A percentile compares a stretch with the other conserved stretches of the same genome.
phyloP scores from a whole-genome alignment of 1,284 basidiomycete genomes.

The Microbotryum saponariae region DNA sequence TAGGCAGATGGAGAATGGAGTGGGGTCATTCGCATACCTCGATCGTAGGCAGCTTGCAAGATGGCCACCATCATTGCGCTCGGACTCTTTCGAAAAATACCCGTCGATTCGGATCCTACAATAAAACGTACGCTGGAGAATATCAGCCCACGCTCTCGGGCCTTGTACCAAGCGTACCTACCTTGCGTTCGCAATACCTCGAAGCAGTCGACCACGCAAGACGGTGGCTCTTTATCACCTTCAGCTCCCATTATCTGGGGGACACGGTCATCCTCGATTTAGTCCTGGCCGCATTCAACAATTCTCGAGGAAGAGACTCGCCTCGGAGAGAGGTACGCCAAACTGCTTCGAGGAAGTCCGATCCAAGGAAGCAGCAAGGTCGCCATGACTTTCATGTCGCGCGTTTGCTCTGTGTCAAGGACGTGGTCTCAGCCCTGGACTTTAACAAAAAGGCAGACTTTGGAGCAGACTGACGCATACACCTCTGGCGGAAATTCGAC shows the following conservation, averaged over 20 bases:
- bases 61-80: conserved; percentile 19
- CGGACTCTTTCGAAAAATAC: conserved; percentile 33
- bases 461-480: conserved; percentile 5
- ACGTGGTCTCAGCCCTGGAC: not conserved
- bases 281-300: not conserved
- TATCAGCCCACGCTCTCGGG: not conserved
- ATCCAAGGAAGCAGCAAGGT: not conserved
- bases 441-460: not conserved
- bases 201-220: conserved; percentile 22
- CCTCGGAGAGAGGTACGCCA: conserved; percentile 10
- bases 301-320: not conserved
- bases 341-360: not conserved
- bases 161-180: not conserved
- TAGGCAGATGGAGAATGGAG: not conserved
- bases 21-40: conserved; percentile 3
- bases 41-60: conserved; percentile 25
- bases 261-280: not conserved
- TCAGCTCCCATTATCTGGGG: conserved; percentile 6
- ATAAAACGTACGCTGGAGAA: not conserved
- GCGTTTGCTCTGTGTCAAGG: conserved; percentile 13
- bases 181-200: conserved; percentile 10
- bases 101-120: conserved; percentile 19
- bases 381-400: conserved; percentile 1
- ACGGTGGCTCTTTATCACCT: conserved; percentile 1
- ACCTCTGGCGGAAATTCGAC: conserved; percentile 29